Base-by-base conservation (phyloP, 2,329 filamentous ascomycete species). In the Colletotrichum sp. region DNA sequence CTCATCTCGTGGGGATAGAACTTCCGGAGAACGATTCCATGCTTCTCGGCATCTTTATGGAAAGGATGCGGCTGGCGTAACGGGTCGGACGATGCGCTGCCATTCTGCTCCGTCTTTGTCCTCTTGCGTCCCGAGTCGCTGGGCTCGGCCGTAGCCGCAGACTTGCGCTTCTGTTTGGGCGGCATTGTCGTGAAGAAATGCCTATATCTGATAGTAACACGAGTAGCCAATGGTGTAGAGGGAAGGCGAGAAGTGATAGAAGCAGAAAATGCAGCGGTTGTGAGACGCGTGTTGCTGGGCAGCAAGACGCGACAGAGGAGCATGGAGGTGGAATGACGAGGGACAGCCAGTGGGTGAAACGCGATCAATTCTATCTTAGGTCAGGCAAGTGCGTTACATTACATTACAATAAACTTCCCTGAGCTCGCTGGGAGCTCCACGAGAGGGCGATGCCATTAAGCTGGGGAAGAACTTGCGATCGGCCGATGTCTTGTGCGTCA, bases 1-100 rank as follows among this genome's bases (percentile, higher is more conserved):
- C 90, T 94, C 93, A 98, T 98, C 82, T 98, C 95, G 1, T 91
- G 90, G 0, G 95, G 95, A 79, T 98, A 98, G 85, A 93, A 98
- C 64, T 94, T 90, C 55, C 93, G 92, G 43, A 94, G 86, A 0
- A 95, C 91, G 66, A 95, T 92, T 21, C 92, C 93, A 78, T 93
- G 79, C 26, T 87, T 84, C 77, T 90, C 89, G 10, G 88, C 84
- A 26, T 87, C 84, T 18, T 83, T 80, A n/a, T 87, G 81, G 57
- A 86, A 86, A 13, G 86, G 87, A 75, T 91, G 89, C 0, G 88
- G 89, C 28, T 84, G 81, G 43, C 84, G 85, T 68, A 90, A 80
- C 30, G 83, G 83, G 68, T 85, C 83, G 10, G 68, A 64, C 4
- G 68, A 55, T 34, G 24, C 13, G 16, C 36, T 52, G 77, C 77